A percentile compares a stretch with the other conserved stretches of the same genome.
These are phyloP conservation scores for Fusarium mundagurra DNA, from an alignment of 2,329 filamentous ascomycete genomes.

Conservation along the genomic window DNA sequence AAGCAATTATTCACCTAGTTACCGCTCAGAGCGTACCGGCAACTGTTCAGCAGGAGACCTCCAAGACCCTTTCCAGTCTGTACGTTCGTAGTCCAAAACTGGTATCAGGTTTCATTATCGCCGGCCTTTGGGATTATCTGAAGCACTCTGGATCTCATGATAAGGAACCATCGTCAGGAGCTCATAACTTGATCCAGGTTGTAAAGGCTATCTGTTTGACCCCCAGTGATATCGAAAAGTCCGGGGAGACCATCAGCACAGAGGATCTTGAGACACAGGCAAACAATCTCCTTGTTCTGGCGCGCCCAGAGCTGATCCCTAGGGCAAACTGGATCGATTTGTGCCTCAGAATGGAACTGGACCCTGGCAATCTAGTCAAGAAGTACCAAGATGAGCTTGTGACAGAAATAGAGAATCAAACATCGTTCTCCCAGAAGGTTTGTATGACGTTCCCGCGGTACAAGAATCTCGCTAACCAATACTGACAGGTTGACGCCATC, in stretches of 20 bases:
- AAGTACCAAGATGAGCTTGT: constrained; percentile 73
- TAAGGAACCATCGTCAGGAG: constrained; percentile 79
- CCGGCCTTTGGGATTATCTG: constrained; percentile 84
- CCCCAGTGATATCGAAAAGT: constrained; percentile 58
- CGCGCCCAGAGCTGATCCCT: constrained; percentile 80
- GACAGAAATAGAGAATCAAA: constrained; percentile 67
- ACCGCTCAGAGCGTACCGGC: constrained; percentile 70
- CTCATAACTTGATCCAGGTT: constrained; percentile 69
- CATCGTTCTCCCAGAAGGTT: constrained; percentile 64
- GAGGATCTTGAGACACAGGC: constrained; percentile 74
- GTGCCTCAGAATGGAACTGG: constrained; percentile 80
- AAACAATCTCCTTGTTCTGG: constrained; percentile 79
- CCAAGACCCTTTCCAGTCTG: constrained; percentile 67
- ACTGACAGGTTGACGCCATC: constrained; percentile 50
- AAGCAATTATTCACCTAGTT: constrained; percentile 83
- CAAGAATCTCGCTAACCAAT: constrained; percentile 12
- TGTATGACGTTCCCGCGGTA: constrained; percentile 30
- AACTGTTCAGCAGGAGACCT: constrained; percentile 70
- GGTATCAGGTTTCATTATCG: constrained; percentile 71
- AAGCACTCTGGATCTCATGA: constrained; percentile 73
- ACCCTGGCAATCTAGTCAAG: constrained; percentile 81
- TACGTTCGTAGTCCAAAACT: constrained; percentile 69
- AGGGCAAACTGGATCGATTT: constrained; percentile 88
- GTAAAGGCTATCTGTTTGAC: constrained; percentile 72
- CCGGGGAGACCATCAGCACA: constrained; percentile 55